These are phyloP conservation scores for Lentinula raphanica DNA, from an alignment of 768 basidiomycete species.

Conservation along the genomic window DNA sequence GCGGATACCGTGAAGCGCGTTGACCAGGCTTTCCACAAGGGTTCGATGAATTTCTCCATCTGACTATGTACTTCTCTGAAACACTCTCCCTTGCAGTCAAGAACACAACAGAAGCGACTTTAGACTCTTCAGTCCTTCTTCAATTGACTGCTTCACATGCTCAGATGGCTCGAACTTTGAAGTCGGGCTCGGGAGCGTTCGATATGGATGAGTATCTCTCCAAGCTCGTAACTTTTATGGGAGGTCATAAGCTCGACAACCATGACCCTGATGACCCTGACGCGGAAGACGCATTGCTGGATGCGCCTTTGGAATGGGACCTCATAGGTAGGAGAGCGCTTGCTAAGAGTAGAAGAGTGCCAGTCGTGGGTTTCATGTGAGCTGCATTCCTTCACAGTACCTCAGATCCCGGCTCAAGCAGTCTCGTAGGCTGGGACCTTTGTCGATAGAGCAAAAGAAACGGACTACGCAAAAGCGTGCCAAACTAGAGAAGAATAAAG, in stretches of 20 bases:
- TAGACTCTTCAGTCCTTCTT: slow-evolving; percentile 76
- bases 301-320: slow-evolving; percentile 68
- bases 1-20: slow-evolving; percentile 51
- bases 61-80: neutral
- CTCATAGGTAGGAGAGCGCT: slow-evolving; percentile 81
- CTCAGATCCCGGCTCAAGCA: neutral
- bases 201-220: slow-evolving; percentile 89
- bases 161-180: slow-evolving; percentile 87
- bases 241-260: slow-evolving; percentile 53
- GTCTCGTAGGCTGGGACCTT: slow-evolving; percentile 78
- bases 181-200: slow-evolving; percentile 81
- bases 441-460: slow-evolving; percentile 83
- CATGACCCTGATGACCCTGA: slow-evolving; percentile 45
- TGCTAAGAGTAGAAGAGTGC: slow-evolving; percentile 72
- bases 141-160: slow-evolving; percentile 66
- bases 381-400: too few relatives aligned
- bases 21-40: slow-evolving; percentile 60
- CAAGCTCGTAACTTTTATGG: slow-evolving; percentile 72
- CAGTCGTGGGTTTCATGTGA: slow-evolving; percentile 86
- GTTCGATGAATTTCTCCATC: slow-evolving; percentile 25
- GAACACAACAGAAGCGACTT: slow-evolving; percentile 81
- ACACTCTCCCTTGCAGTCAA: slow-evolving; percentile 47
- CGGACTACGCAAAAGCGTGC: slow-evolving; percentile 54
- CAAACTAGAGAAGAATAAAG: slow-evolving; percentile 68
- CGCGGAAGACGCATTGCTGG: slow-evolving; percentile 32